Conservation (phyloP, 2,329 filamentous ascomycete species). For the Emmonsiellopsis sp. region DNA sequence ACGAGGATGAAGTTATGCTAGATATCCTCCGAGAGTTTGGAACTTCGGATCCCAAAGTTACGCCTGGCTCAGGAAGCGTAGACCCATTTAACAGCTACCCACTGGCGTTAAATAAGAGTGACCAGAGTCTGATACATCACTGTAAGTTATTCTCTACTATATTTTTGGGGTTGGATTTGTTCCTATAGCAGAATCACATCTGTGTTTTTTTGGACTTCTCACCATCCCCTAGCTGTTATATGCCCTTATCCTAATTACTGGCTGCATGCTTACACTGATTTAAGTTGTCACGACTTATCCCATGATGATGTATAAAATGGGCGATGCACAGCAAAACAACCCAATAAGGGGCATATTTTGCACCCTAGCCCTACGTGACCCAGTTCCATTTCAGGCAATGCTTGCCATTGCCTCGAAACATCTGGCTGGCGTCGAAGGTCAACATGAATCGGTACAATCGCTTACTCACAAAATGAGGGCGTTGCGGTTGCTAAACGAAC, state of each 20-base stretch:
- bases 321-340: conserved; percentile 18
- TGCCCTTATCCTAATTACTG: not conserved
- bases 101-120: conserved; percentile 16
- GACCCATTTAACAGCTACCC: conserved; percentile 24
- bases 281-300: conserved; percentile 25
- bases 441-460: conserved; percentile 22
- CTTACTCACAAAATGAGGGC: conserved; percentile 26
- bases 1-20: not conserved
- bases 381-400: conserved; percentile 25
- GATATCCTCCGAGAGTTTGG: not conserved
- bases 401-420: conserved; percentile 26
- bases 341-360: conserved; percentile 25
- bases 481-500: conserved; percentile 22
- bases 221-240: no score
- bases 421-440: conserved; percentile 23
- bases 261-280: conserved; percentile 13
- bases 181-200: not conserved
- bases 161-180: not conserved
- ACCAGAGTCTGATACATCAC: conserved; percentile 24
- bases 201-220: not conserved
- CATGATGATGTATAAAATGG: conserved; percentile 28
- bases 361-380: conserved; percentile 21
- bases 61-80: conserved; percentile 11
- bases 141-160: conserved; percentile 16
- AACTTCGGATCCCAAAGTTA: conserved; percentile 10